phyloP scores from a whole-genome alignment of 352 stramenopile species.

The Phytophthora idaei region DNA sequence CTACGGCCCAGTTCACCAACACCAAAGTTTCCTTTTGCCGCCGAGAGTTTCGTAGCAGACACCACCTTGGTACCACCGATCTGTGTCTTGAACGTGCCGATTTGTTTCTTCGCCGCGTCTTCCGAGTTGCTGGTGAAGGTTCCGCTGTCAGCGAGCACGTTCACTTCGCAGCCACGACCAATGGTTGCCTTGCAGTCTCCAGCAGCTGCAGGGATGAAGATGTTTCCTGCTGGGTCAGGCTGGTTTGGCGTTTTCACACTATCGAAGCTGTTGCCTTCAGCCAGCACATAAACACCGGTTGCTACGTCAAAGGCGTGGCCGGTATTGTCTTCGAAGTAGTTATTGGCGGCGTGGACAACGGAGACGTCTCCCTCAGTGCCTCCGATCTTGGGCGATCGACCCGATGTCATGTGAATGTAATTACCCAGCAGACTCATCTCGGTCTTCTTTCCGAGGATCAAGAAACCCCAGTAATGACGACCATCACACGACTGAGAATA shows the following conservation, averaged over 20 bases:
- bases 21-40: background rate
- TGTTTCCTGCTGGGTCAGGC: background rate
- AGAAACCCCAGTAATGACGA: constrained; percentile 50
- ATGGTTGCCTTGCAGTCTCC: background rate
- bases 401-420: constrained; percentile 49
- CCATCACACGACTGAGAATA: constrained; percentile 50
- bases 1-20: background rate
- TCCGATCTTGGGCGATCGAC: constrained; percentile 47
- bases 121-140: background rate
- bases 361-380: constrained; percentile 14
- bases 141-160: background rate
- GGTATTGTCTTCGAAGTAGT: constrained; percentile 45
- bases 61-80: background rate
- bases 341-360: constrained; percentile 39
- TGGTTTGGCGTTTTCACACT: constrained; percentile 18
- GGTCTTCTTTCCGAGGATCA: constrained; percentile 42
- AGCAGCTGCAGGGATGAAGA: background rate
- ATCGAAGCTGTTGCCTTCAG: constrained; percentile 43
- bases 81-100: background rate
- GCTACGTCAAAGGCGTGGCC: constrained; percentile 42
- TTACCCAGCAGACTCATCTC: constrained; percentile 51
- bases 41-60: background rate
- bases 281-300: constrained; percentile 30
- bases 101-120: background rate
- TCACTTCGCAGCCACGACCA: background rate